Conservation (phyloP, 2,329 filamentous ascomycete species). For the Microcyclospora tardicrescens region DNA sequence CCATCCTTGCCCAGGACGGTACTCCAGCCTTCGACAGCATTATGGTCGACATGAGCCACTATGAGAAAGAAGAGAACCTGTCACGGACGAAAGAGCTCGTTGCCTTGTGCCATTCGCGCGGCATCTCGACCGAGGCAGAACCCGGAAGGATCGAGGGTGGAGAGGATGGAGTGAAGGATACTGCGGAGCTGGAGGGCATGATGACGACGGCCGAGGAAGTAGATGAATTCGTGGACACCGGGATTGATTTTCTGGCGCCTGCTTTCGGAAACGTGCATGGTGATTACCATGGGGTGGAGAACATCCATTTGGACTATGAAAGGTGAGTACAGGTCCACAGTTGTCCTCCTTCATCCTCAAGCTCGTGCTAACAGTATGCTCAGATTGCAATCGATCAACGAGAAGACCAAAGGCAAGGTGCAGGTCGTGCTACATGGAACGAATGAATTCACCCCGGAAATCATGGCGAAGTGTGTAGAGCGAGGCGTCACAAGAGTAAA, state of each 20-base stretch:
- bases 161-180: slow-evolving; percentile 62
- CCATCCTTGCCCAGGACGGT: slow-evolving; percentile 9
- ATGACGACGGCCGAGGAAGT: slow-evolving; percentile 58
- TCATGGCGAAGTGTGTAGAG: slow-evolving; percentile 42
- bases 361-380: neutral
- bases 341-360: neutral
- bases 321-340: slow-evolving; percentile 16
- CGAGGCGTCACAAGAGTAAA: slow-evolving; percentile 45
- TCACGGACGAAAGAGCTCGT: slow-evolving; percentile 50
- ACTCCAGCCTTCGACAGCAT: slow-evolving; percentile 50
- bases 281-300: slow-evolving; percentile 56
- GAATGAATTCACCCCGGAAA: slow-evolving; percentile 43
- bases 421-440: slow-evolving; percentile 46
- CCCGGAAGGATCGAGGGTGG: slow-evolving; percentile 59
- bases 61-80: slow-evolving; percentile 58
- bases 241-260: slow-evolving; percentile 61
- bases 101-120: slow-evolving; percentile 48
- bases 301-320: slow-evolving; percentile 47
- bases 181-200: slow-evolving; percentile 47
- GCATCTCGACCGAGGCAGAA: slow-evolving; percentile 58
- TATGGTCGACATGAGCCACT: slow-evolving; percentile 67
- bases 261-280: slow-evolving; percentile 69
- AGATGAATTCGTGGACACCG: slow-evolving; percentile 55
- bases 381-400: slow-evolving; percentile 34
- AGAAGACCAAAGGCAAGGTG: slow-evolving; percentile 34